Conservation (phyloP, 805 yeast genomes). For the Monosporozyma yasuniensis region DNA sequence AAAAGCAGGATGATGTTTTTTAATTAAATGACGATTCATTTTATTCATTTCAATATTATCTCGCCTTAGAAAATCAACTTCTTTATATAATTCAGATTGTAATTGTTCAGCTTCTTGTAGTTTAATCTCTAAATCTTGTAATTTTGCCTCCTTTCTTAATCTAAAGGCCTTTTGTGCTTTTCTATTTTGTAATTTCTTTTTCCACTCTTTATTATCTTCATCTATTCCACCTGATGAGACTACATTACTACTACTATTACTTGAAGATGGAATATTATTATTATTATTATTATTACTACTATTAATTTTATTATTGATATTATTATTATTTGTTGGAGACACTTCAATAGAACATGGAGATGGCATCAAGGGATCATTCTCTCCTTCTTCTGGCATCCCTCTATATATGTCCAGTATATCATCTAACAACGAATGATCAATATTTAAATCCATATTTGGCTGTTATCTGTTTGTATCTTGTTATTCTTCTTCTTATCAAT, state of each 20-base stretch:
- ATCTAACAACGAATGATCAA: not conserved
- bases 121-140: slow-evolving; percentile 57
- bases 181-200: slow-evolving; percentile 70
- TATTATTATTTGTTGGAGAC: not conserved
- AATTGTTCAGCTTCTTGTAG: slow-evolving; percentile 50
- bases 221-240: not conserved
- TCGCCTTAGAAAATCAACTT: slow-evolving; percentile 43
- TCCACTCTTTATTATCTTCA: slow-evolving; percentile 12
- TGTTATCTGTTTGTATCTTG: not conserved
- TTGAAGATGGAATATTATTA: not conserved
- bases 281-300: not conserved
- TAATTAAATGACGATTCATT: slow-evolving; percentile 49
- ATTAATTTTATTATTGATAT: too few relatives aligned
- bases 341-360: not conserved
- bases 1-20: not conserved
- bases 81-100: slow-evolving; percentile 36
- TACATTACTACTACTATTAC: not conserved
- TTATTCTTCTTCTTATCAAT: too few relatives aligned
- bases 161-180: slow-evolving; percentile 85
- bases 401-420: not conserved
- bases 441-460: not conserved
- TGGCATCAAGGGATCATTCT: not conserved
- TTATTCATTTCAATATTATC: slow-evolving; percentile 49
- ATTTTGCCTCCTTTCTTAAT: slow-evolving; percentile 65
- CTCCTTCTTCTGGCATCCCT: not conserved